These are phyloP conservation scores for Colletotrichum lupini DNA, from an alignment of 2,329 filamentous ascomycete species.

Conservation along the genomic window DNA sequence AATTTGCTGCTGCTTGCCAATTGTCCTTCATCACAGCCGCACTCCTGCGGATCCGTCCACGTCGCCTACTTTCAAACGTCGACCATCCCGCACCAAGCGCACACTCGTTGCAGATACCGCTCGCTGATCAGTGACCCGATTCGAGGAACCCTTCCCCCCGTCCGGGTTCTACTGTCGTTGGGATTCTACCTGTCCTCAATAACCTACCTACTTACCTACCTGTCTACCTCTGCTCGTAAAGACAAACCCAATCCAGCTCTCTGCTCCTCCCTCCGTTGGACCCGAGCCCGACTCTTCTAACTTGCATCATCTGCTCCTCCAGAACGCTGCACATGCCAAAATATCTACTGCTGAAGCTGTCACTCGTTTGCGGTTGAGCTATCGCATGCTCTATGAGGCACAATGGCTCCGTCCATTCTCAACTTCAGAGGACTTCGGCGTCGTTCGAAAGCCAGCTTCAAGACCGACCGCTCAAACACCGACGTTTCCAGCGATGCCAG, in stretches of 20 bases:
- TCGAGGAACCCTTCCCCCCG: not conserved
- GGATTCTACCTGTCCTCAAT: not conserved
- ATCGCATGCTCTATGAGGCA: slow-evolving; percentile 26
- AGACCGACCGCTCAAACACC: slow-evolving; percentile 64
- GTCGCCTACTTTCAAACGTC: not conserved
- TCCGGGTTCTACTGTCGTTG: not conserved
- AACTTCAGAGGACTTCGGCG: slow-evolving; percentile 77
- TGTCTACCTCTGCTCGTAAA: not conserved
- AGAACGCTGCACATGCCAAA: not conserved
- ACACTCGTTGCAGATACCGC: slow-evolving; percentile 9
- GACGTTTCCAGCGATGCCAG: slow-evolving; percentile 72
- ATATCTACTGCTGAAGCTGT: not conserved
- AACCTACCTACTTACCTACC: not conserved
- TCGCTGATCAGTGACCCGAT: slow-evolving; percentile 20
- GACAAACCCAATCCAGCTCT: not conserved
- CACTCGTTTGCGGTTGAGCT: slow-evolving; percentile 9
- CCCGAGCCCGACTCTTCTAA: not conserved
- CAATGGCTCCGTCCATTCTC: slow-evolving; percentile 75
- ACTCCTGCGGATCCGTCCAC: not conserved
- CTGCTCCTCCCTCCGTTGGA: not conserved
- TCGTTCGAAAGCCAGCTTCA: slow-evolving; percentile 80
- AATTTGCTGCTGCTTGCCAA: not conserved
- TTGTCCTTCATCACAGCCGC: not conserved
- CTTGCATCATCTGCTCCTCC: not conserved
- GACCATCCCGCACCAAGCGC: not conserved